These are phyloP conservation scores for Monilinia laxa DNA, from an alignment of 2,329 filamentous ascomycete species.

Conservation along the genomic window DNA sequence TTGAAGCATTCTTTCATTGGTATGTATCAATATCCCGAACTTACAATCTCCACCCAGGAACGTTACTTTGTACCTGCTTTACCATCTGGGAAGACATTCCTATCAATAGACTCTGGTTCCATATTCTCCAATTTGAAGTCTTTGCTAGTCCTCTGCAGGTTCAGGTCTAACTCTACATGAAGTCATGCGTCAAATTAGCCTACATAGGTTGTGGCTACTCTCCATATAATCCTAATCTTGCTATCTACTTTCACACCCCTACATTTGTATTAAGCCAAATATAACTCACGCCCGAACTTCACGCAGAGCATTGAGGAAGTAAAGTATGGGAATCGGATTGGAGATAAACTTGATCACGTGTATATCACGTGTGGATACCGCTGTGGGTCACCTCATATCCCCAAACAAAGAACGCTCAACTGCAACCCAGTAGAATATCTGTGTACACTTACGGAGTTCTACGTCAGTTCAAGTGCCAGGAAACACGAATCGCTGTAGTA, in stretches of 20 bases:
- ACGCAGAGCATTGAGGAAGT: background rate
- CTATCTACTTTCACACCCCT: background rate
- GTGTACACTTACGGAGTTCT: too few relatives aligned
- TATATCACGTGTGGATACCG: background rate
- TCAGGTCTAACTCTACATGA: background rate
- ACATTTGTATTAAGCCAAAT: too few relatives aligned
- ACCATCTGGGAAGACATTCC: background rate
- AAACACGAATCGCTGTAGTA: too few relatives aligned
- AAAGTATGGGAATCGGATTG: background rate
- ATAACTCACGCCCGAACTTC: background rate
- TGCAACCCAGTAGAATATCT: too few relatives aligned
- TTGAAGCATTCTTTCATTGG: background rate
- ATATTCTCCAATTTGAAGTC: background rate
- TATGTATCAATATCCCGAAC: background rate
- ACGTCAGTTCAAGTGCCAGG: too few relatives aligned
- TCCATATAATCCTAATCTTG: background rate
- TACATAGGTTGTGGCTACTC: background rate
- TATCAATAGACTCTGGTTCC: background rate
- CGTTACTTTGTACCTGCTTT: background rate
- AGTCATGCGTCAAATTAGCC: background rate
- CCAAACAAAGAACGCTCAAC: too few relatives aligned
- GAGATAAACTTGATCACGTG: background rate
- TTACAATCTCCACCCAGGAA: background rate
- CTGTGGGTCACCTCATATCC: too few relatives aligned
- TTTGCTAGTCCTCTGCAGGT: background rate